Base-by-base conservation (phyloP, 768 basidiomycete species). In the Pleurotus tuber-regium region DNA sequence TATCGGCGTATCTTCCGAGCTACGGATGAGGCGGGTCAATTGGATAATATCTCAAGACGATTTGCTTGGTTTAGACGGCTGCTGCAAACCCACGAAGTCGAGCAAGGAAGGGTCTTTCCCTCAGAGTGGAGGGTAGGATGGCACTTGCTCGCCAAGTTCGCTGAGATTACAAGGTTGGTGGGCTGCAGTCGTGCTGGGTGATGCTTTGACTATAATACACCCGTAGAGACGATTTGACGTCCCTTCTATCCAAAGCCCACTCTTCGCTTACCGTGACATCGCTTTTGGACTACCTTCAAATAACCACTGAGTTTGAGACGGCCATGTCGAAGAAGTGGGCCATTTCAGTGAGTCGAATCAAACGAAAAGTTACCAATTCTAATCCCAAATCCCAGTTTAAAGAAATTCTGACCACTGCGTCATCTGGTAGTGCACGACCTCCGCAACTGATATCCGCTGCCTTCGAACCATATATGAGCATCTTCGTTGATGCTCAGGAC, bases 401-500 rank as follows among this genome's bases (percentile, higher is more conserved):
- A 54, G 83, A 85, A 14, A 86, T 91, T 43, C 65, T 92, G 18
- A 76, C 77, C 50, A 65, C 71, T 5, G 76, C 78, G 0, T 76
- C 83, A 30, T 69, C 73, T 11, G 57, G 75, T 7, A 75, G 76
- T 35, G 73, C 82, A 10, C 66, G 81, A 29, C 67, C 78, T 18
- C 75, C 77, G n/a, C 86, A 81, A 60, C 73, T 86, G 1, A 89
- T 99, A 35, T 88, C 92, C 0, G 79, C 87, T n/a, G 86, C 92
- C 4, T 98, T 98, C 62, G 96, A 98, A 54, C 80, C 89, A 0
- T 89, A 97, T 66, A 91, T 98, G 77, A 77, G 83, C 21, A 83
- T 99, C 31, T 98, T 96, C 60, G 87, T 98, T 38, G 92, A 97
- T 51, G 94, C 97, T 26, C 97, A 98, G 64, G 93, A 98, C 76